Evolutionary conservation across 2,329 filamentous ascomycete species (phyloP).

Genomic region (Xylaria multiplex): DNA sequence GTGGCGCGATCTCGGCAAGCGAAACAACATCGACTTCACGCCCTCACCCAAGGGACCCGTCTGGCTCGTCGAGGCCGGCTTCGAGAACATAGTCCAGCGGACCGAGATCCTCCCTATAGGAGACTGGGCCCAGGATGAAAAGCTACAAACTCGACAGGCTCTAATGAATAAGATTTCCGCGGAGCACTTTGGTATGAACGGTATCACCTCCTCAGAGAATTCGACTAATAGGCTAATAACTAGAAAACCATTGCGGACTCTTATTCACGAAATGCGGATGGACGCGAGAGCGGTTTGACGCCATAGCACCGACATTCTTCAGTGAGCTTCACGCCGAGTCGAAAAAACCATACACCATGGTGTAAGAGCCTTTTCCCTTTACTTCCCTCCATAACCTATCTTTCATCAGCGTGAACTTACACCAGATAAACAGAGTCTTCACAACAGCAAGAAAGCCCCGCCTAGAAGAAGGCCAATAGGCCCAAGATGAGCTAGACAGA

Average conservation of each 20-base stretch:
- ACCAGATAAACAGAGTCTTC: slow-evolving; percentile 39
- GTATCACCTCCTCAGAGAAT: not conserved
- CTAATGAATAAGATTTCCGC: slow-evolving; percentile 51
- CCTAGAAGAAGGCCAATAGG: slow-evolving; percentile 9
- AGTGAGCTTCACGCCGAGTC: slow-evolving; percentile 35
- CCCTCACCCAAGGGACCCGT: slow-evolving; percentile 51
- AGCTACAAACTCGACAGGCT: slow-evolving; percentile 52
- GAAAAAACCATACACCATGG: slow-evolving; percentile 43
- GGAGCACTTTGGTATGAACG: slow-evolving; percentile 48
- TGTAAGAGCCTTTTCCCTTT: slow-evolving; percentile 39
- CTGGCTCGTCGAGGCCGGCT: slow-evolving; percentile 53
- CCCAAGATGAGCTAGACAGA: not conserved
- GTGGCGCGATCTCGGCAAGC: slow-evolving; percentile 45
- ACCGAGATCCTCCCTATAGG: slow-evolving; percentile 56
- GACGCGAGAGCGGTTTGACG: slow-evolving; percentile 43
- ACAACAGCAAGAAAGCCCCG: slow-evolving; percentile 47
- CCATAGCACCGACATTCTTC: slow-evolving; percentile 41
- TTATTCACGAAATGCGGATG: slow-evolving; percentile 44
- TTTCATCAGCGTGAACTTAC: slow-evolving; percentile 21
- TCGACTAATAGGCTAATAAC: slow-evolving; percentile 23
- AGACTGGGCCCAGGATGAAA: slow-evolving; percentile 54
- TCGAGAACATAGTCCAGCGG: slow-evolving; percentile 53
- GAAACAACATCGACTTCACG: slow-evolving; percentile 53
- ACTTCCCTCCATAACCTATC: not conserved
- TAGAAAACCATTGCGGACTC: slow-evolving; percentile 42